Evolutionary conservation across 2,329 filamentous ascomycete species (phyloP), one percentile per base, ranked within the genome.

Genomic region (Sarocladium brachiariae): DNA sequence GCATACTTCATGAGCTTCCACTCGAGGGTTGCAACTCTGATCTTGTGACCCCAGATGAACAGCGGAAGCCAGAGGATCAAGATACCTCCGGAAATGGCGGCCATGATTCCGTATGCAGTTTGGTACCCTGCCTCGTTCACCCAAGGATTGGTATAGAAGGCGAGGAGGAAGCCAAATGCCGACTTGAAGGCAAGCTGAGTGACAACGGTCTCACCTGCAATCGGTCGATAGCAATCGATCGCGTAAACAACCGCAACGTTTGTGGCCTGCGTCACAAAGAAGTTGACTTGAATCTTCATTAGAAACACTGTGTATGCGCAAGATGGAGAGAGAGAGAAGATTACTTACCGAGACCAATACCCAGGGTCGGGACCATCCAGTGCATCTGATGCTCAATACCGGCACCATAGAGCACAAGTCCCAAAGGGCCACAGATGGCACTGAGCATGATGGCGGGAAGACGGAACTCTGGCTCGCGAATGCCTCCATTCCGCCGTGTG

Each of bases 71-170:
- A 76, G 24, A 73, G 54, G 6, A 78, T 31, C 13, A 80, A 58
- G 3, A 80, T 62, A 13, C 56, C 65, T 11, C 67, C 71, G 9
- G 71, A 65, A 41, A 81, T 80, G 10, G 70, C 77, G 7, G 77
- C 78, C 77, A 82, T 81, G n/a, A 71, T 67, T 3, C 77, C 76
- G 54, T 72, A 82, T 2, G 77, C 72, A 31, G 69, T 64, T 11
- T 65, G 54, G 56, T 81, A 81, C 1, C 78, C 79, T 1, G 62
- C 62, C 51, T 67, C 25, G 6, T 66, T 62, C 33, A 82, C 71
- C 78, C 78, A 82, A 0, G 75, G 71, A 57, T 82, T 82, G 1
- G 76, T 81, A 58, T 81, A 81, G 58, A 82, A 82, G 0, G 73
- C 77, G 1, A 82, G 66, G 1, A 81, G 63, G 58, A 82, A 82